Conservation (phyloP, 2,329 filamentous ascomycete species). For the Claviceps purpurea region DNA sequence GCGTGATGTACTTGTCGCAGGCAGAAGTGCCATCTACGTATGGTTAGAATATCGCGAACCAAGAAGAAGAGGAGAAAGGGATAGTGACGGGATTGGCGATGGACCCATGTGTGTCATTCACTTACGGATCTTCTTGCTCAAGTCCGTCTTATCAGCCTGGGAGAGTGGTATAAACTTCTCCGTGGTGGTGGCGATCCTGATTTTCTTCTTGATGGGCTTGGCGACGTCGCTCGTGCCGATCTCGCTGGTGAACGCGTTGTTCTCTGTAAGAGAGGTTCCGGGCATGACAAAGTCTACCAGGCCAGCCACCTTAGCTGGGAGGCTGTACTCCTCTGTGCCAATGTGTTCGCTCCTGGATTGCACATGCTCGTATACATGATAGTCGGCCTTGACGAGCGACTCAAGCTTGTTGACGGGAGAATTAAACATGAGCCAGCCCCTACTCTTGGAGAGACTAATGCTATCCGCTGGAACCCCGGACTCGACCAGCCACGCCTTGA, state of each 20-base stretch:
- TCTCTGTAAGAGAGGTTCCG: constrained; percentile 15
- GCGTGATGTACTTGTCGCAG: constrained; percentile 43
- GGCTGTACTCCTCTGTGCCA: constrained; percentile 27
- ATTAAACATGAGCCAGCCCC: constrained; percentile 41
- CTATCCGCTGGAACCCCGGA: constrained; percentile 35
- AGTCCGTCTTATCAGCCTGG: not conserved
- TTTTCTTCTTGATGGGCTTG: not conserved
- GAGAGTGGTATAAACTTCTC: not conserved
- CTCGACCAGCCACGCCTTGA: constrained; percentile 38
- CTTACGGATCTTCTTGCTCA: not conserved
- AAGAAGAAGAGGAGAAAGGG: no score
- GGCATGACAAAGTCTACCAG: constrained; percentile 30
- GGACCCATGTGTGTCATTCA: not conserved
- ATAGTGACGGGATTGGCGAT: no score
- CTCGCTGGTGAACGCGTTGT: not conserved
- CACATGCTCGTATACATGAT: constrained; percentile 34
- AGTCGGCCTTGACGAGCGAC: constrained; percentile 36
- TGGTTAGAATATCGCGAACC: not conserved
- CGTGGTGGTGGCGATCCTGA: not conserved
- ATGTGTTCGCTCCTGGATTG: constrained; percentile 20
- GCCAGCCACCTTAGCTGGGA: constrained; percentile 22
- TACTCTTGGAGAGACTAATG: constrained; percentile 34
- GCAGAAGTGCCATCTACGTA: constrained; percentile 2
- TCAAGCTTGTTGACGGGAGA: constrained; percentile 41
- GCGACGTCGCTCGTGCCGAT: no score